phyloP scores from a whole-genome alignment of 129 eudicot species.

The Kitagawia praeruptora region DNA sequence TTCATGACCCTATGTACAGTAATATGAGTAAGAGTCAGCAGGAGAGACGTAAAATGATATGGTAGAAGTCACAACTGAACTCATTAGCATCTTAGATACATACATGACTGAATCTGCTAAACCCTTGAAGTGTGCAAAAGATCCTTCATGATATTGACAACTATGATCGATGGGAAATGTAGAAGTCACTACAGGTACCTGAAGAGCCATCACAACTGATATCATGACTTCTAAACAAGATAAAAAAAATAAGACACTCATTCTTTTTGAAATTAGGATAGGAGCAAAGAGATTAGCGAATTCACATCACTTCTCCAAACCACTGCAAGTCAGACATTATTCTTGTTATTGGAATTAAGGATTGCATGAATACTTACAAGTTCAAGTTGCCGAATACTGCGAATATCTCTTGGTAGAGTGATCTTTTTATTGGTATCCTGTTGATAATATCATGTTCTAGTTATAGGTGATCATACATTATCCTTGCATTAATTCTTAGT shows the following conservation, averaged over 20 bases:
- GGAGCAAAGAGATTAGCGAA: background rate
- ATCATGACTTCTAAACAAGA: background rate
- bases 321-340: background rate
- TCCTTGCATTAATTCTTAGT: background rate
- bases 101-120: constrained; percentile 84
- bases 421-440: constrained; percentile 89
- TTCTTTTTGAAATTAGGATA: background rate
- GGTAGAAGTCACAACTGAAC: constrained; percentile 6
- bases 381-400: constrained; percentile 78
- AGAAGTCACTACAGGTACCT: constrained; percentile 95
- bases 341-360: background rate
- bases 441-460: constrained; percentile 5
- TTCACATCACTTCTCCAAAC: background rate
- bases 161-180: constrained; percentile 72
- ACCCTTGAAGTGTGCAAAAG: constrained; percentile 88
- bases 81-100: constrained; percentile 19
- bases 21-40: constrained; percentile 15
- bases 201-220: constrained; percentile 22
- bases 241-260: background rate
- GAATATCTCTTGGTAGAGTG: constrained; percentile 86
- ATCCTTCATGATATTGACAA: constrained; percentile 79
- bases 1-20: constrained; percentile 67
- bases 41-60: constrained; percentile 12
- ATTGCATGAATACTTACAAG: constrained; percentile 46
- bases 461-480: constrained; percentile 7